A percentile compares a stretch with the other conserved stretches of the same genome.
phyloP scores from a whole-genome alignment of 2,329 filamentous ascomycete species.

The Fonsecaea pugnacius region DNA sequence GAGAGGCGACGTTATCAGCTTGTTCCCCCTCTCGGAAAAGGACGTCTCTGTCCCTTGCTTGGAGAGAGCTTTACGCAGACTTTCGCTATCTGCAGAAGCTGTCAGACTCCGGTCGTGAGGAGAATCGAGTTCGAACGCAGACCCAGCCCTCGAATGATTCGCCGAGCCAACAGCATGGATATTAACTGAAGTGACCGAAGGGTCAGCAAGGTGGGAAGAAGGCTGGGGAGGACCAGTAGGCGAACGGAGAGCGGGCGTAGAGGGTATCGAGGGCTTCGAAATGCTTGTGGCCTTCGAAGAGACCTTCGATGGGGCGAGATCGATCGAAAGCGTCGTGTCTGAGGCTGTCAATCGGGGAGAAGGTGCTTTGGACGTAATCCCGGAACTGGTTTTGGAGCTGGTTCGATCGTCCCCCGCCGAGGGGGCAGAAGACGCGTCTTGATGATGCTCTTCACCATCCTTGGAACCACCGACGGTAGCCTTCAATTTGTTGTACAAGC shows the following conservation, averaged over 20 bases:
- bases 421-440: conserved; percentile 25
- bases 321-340: conserved; percentile 26
- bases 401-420: conserved; percentile 29
- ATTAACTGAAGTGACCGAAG: conserved; percentile 53
- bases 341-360: conserved; percentile 31
- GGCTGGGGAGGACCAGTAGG: conserved; percentile 46
- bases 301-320: conserved; percentile 44
- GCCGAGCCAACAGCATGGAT: conserved; percentile 42
- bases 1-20: conserved; percentile 28
- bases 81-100: conserved; percentile 31
- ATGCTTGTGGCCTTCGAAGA: conserved; percentile 50
- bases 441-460: conserved; percentile 43
- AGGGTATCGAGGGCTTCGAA: conserved; percentile 48
- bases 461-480: conserved; percentile 77
- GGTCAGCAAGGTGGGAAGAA: conserved; percentile 45
- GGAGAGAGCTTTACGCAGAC: conserved; percentile 36
- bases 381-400: conserved; percentile 29
- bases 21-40: conserved; percentile 22
- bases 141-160: conserved; percentile 35
- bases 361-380: conserved; percentile 31
- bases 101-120: conserved; percentile 28
- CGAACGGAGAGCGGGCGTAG: conserved; percentile 46
- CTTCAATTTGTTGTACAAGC: conserved; percentile 82
- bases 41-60: conserved; percentile 40
- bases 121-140: conserved; percentile 30